phyloP scores from a whole-genome alignment of 805 yeast species.

The Nakazawaea ambrosiae region DNA sequence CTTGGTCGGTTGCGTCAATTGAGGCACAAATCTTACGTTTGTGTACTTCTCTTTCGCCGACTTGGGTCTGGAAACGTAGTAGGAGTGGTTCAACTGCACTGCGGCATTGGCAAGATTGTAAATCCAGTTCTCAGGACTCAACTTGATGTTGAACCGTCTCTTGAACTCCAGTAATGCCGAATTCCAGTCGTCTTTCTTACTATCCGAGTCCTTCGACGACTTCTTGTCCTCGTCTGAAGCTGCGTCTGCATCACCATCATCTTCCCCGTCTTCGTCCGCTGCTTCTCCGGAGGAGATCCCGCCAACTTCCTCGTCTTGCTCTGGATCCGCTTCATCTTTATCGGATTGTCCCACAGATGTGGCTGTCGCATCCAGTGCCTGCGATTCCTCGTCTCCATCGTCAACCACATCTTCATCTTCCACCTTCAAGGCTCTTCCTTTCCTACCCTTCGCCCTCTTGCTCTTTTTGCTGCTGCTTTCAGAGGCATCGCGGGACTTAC shows the following conservation, averaged over 20 bases:
- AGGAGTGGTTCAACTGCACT: constrained; percentile 58
- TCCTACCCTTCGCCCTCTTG: constrained; percentile 20
- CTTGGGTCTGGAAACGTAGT: constrained; percentile 50
- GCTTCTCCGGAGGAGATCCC: no score
- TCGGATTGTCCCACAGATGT: no score
- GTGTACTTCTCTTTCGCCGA: constrained; percentile 73
- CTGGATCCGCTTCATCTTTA: no score
- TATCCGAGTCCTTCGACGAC: constrained; percentile 17
- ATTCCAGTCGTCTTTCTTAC: constrained; percentile 14
- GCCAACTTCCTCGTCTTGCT: no score
- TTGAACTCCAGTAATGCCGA: no score
- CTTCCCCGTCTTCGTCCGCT: no score
- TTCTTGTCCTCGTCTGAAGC: constrained; percentile 16
- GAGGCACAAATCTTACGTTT: constrained; percentile 72
- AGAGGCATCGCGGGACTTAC: constrained; percentile 18
- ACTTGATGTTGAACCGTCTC: constrained; percentile 12
- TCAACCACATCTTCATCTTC: constrained; percentile 17
- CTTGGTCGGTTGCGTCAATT: constrained; percentile 62
- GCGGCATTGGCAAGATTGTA: constrained; percentile 78
- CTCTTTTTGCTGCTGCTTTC: constrained; percentile 24
- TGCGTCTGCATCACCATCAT: constrained; percentile 17
- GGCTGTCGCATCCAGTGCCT: constrained; percentile 13
- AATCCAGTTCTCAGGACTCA: constrained; percentile 68
- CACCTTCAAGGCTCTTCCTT: no score
- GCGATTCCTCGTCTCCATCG: no score